Conservation (phyloP, 805 yeast species). For the Maudiozyma bulderi region DNA sequence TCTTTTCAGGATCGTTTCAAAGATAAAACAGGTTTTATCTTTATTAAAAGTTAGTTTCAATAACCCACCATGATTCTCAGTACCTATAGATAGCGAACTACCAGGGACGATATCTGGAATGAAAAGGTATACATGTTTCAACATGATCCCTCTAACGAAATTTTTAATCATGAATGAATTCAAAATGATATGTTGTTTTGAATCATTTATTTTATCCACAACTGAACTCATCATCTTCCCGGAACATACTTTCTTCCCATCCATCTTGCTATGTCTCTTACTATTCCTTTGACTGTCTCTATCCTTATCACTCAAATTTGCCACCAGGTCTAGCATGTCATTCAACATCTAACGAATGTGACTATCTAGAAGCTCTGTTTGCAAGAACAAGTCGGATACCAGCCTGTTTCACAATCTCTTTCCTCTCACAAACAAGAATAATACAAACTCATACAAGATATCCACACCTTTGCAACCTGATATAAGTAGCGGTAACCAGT, state of each 20-base stretch:
- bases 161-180: constrained; percentile 13
- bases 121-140: constrained; percentile 9
- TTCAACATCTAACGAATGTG: constrained; percentile 1
- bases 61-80: too few relatives aligned
- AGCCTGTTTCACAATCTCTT: background rate
- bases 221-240: background rate
- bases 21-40: constrained; percentile 5
- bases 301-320: background rate
- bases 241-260: background rate
- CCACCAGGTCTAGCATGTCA: background rate
- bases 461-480: too few relatives aligned
- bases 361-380: background rate
- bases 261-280: too few relatives aligned
- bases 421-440: too few relatives aligned
- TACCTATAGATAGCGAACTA: too few relatives aligned
- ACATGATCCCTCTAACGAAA: constrained; percentile 9
- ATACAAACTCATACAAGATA: too few relatives aligned
- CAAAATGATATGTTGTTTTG: constrained; percentile 2
- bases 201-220: background rate
- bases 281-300: too few relatives aligned
- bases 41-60: constrained; percentile 1
- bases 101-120: background rate
- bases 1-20: constrained; percentile 13
- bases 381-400: background rate
- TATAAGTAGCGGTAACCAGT: too few relatives aligned